Evolutionary conservation across 2,329 filamentous ascomycete species (phyloP).

Genomic region (Sclerotinia glacialis): DNA sequence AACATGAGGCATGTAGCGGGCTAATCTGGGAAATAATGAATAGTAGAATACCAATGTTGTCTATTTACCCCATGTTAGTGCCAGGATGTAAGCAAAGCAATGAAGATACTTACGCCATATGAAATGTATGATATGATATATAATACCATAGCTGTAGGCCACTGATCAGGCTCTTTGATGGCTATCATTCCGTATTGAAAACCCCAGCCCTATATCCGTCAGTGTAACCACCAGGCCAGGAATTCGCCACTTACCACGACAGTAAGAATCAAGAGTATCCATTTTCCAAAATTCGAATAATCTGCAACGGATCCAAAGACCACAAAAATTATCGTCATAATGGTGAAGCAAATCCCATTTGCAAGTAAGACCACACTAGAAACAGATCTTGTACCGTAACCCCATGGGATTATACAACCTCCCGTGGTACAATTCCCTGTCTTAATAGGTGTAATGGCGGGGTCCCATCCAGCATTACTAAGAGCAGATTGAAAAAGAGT

Average conservation of each 20-base stretch:
- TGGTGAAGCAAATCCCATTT: conserved; percentile 44
- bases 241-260: conserved; percentile 32
- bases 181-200: conserved; percentile 45
- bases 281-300: conserved; percentile 44
- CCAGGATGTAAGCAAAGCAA: background rate
- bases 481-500: conserved; percentile 45
- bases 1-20: conserved; percentile 44
- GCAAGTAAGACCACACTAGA: conserved; percentile 44
- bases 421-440: conserved; percentile 32
- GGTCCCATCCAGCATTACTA: conserved; percentile 42
- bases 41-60: conserved; percentile 46
- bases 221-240: background rate
- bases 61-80: conserved; percentile 24
- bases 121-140: conserved; percentile 44
- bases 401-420: conserved; percentile 44
- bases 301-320: conserved; percentile 45
- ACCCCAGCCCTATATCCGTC: conserved; percentile 39
- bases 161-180: conserved; percentile 41
- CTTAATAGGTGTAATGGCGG: conserved; percentile 36
- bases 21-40: conserved; percentile 43
- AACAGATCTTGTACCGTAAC: conserved; percentile 41
- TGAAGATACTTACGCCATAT: conserved; percentile 32
- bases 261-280: conserved; percentile 43
- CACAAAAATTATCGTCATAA: conserved; percentile 46
- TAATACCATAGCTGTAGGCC: conserved; percentile 44